Evolutionary conservation across 1,139 yeast genomes (phyloP), one percentile per base, ranked within the genome.

Genomic region (Suhomyces bokatorum): DNA sequence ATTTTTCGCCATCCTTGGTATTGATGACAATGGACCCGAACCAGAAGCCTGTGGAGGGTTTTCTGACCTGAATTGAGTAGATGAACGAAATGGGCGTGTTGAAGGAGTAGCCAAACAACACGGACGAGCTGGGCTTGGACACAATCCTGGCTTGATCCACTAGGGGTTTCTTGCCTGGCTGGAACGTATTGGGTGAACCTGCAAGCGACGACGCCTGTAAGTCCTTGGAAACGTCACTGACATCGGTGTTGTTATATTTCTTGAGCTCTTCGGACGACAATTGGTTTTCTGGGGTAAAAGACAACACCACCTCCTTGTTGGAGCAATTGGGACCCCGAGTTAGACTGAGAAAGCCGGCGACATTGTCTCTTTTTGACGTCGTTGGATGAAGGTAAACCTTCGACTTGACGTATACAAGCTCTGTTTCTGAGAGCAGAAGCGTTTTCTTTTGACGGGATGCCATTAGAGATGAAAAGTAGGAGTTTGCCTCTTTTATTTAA

Each of bases 1-100:
- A 59, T 48, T 81, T 79, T 33, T 87, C 85, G 39, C 85, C 87
- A 41, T 79, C 83, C 50, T 80, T 78, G 5, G 88, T 77, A 63
- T 89, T 85, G 37, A 91, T 66, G 2, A 89, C 72, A 15, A 91
- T 69, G 0, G 96, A 87, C 0, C 99, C 99, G 67, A 80, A 80
- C 96, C 97, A 93, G 83, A 88, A 85, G 1, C 97, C 95, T 17
- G 77, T 69, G 1, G 90, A 81, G 2, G 98, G 97, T 6, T 83
- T 84, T 46, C 97, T 76, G 10, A 86, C 78, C 62, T 91, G 96
- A 37, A 93, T 73, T 24, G 96, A 86, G 61, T 83, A 91, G 4
- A 93, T 63, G 47, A 75, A 80, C 22, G 78, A 66, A 10, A 89
- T 63, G 1, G 84, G 76, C 20, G 83, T 62, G 14, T 83, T 77